Evolutionary conservation across 805 yeast genomes (phyloP), one percentile per base, ranked within the genome.

Genomic region (Candida anglica): DNA sequence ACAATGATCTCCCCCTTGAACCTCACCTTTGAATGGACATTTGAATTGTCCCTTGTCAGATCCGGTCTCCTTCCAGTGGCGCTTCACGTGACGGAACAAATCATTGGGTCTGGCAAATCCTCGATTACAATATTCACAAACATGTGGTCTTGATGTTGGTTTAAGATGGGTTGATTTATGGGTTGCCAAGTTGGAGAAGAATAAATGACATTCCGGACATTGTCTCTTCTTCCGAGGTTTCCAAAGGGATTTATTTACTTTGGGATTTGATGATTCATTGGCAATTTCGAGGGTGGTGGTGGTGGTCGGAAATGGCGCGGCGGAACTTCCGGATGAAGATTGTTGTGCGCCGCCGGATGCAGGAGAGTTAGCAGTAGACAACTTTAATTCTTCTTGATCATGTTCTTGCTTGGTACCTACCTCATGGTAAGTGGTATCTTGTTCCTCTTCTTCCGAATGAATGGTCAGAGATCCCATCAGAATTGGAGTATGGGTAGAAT

Each of bases 101-200:
- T 88, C 96, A 54, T 89, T 89, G 27, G 89, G 81, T 39, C 96
- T 70, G 11, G 93, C 86, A 60, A 88, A 88, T 2, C 95, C 95
- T 39, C 96, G 75, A 26, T 74, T 69, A 56, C 97, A 88, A 21
- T 79, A 74, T 27, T 75, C 68, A 58, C 97, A 88, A 28, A 77
- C 66, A 52, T 81, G 91, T 0, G 95, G 95, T 39, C 94, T 71
- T 11, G 78, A 69, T 15, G 79, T 74, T 8, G 82, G 85, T 35
- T 79, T 77, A 32, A 81, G 57, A 54, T 85, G 96, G 13, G 87
- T 83, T 1, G 88, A 75, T 54, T 77, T 78, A 58, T 85, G 96
- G 5, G 95, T 86, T 17, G 91, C 86, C 46, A 87, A 64, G 52
- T 87, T 88, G 36, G 86, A 76, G 56, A 81, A 88, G 50, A 65